Evolutionary conservation across 768 basidiomycete species (phyloP).

Genomic region (Suillus cothurnatus): DNA sequence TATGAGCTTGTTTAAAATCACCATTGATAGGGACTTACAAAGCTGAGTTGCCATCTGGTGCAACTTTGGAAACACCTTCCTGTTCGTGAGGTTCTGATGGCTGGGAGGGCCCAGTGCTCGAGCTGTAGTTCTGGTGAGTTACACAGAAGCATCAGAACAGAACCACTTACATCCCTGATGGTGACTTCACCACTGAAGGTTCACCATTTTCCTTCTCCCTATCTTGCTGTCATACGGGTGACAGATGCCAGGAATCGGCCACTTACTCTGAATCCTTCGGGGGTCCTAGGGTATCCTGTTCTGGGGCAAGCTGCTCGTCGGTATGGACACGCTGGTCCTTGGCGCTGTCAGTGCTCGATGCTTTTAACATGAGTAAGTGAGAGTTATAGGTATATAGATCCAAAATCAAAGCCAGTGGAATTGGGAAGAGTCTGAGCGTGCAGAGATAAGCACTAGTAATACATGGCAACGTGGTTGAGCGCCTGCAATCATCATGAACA

Average conservation of each 20-base stretch:
- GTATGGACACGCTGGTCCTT: conserved; percentile 38
- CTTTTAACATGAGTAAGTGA: background rate
- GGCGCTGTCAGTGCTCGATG: background rate
- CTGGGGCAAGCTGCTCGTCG: background rate
- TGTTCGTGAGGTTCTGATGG: background rate
- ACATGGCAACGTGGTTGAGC: no score
- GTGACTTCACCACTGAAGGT: background rate
- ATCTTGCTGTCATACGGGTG: background rate
- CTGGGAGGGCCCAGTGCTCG: background rate
- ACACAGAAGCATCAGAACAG: background rate
- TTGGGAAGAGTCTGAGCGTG: no score
- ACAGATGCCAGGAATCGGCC: background rate
- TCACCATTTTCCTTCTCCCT: background rate
- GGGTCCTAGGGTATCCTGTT: background rate
- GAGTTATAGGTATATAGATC: no score
- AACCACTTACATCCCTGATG: background rate
- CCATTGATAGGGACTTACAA: background rate
- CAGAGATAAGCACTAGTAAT: no score
- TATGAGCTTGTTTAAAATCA: background rate
- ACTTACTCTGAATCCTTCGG: background rate
- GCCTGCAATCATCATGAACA: no score
- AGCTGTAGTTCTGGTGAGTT: background rate
- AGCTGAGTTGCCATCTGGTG: background rate
- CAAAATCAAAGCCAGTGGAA: no score
- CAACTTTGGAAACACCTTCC: background rate